Evolutionary conservation across 495 filamentous ascomycete genomes (phyloP).

Genomic region (Penicillium nucicola): DNA sequence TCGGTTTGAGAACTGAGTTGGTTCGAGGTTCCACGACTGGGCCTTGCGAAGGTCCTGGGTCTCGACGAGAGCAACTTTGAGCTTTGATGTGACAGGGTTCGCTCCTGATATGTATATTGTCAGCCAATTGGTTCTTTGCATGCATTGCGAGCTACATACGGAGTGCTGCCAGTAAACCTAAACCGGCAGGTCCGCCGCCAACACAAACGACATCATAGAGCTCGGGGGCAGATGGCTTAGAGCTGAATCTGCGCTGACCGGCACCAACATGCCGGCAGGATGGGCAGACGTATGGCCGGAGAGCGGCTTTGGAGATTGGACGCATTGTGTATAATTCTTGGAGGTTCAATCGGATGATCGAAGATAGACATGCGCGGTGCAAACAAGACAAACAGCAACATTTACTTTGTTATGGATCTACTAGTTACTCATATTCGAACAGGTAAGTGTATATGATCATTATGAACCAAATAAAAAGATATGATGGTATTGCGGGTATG

Average conservation of each 20-base stretch:
- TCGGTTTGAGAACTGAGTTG: constrained; percentile 80
- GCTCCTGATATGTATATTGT: constrained; percentile 42
- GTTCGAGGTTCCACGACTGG: constrained; percentile 60
- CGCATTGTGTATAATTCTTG: constrained; percentile 32
- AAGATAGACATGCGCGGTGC: constrained; percentile 1
- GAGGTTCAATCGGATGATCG: constrained; percentile 14
- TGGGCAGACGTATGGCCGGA: constrained; percentile 41
- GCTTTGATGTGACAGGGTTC: constrained; percentile 66
- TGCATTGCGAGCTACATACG: constrained; percentile 51
- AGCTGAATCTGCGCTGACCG: constrained; percentile 29
- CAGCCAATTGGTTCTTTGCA: neutral
- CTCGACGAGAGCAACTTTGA: constrained; percentile 88
- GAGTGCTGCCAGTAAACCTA: constrained; percentile 83
- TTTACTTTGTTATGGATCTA: neutral
- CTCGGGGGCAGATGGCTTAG: constrained; percentile 27
- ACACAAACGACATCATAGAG: constrained; percentile 96
- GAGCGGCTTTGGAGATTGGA: constrained; percentile 25
- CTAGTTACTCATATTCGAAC: too few relatives aligned
- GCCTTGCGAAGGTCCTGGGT: constrained; percentile 72
- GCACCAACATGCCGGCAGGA: constrained; percentile 34
- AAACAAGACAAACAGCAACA: constrained; percentile 11
- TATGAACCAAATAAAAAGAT: neutral
- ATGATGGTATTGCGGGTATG: constrained; percentile 26
- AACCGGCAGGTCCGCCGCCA: constrained; percentile 92
- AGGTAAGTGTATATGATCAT: too few relatives aligned